Evolutionary conservation across 2,329 filamentous ascomycete species (phyloP).

Genomic region (Lachnellula occidentalis): DNA sequence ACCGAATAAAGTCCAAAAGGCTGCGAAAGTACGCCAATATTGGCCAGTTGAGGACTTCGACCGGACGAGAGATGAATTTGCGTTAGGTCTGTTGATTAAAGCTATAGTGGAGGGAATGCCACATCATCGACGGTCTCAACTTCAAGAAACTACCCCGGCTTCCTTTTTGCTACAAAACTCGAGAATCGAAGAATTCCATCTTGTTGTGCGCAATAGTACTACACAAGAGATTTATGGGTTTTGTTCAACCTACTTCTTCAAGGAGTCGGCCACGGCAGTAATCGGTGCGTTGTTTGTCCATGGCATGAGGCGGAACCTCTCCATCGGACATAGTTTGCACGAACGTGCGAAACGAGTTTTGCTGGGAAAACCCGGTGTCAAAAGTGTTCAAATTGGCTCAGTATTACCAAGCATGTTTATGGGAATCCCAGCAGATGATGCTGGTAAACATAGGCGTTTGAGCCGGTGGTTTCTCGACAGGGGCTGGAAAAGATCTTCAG

Average conservation of each 20-base stretch:
- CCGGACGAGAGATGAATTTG: conserved; percentile 71
- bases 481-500: conserved; percentile 74
- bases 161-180: conserved; percentile 63
- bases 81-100: conserved; percentile 64
- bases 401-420: conserved; percentile 80
- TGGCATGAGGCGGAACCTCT: conserved; percentile 76
- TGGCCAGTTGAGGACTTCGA: conserved; percentile 81
- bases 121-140: conserved; percentile 55
- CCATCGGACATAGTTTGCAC: conserved; percentile 85
- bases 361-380: conserved; percentile 67
- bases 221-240: conserved; percentile 90
- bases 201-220: conserved; percentile 89
- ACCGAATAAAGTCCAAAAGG: conserved; percentile 79
- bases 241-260: conserved; percentile 77
- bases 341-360: conserved; percentile 76
- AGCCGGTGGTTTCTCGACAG: conserved; percentile 83
- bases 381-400: conserved; percentile 75
- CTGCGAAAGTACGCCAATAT: conserved; percentile 82
- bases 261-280: conserved; percentile 43
- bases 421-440: conserved; percentile 64
- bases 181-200: conserved; percentile 74
- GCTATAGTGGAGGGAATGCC: conserved; percentile 62
- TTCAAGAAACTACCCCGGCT: conserved; percentile 63
- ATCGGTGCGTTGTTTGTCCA: conserved; percentile 89
- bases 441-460: conserved; percentile 39